Percentiles rank a stretch among this genome's conserved stretches.
These are phyloP conservation scores for Nadsonia starkeyi-henricii DNA, from an alignment of 1,139 yeast genomes.

Conservation along the genomic window DNA sequence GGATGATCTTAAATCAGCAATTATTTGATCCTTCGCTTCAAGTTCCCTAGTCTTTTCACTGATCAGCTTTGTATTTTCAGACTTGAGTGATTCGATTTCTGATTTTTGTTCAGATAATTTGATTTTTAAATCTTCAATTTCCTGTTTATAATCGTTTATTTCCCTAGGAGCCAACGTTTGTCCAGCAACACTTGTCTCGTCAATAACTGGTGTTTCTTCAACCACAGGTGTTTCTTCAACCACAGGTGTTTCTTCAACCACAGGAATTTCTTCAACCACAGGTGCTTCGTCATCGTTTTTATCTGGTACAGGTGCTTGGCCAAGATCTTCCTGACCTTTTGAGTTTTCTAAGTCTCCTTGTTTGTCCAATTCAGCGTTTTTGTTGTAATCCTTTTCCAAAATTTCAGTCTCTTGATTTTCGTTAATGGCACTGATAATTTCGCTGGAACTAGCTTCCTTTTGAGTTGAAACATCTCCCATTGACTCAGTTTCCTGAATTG, in stretches of 20 bases:
- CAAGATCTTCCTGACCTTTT: no score
- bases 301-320: no score
- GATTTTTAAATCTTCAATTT: neutral
- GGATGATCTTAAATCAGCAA: neutral
- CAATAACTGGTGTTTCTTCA: no score
- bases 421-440: neutral
- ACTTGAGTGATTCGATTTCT: constrained; percentile 1
- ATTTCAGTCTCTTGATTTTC: neutral
- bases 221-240: no score
- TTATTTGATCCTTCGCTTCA: neutral
- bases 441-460: no score
- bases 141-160: neutral
- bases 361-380: neutral
- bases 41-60: neutral
- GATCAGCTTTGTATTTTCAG: neutral
- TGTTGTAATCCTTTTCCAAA: constrained; percentile 1
- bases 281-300: no score
- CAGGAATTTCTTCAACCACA: no score
- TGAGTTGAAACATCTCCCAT: no score
- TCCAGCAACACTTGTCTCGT: no score
- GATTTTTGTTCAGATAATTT: constrained; percentile 3
- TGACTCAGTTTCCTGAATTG: no score
- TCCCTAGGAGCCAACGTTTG: constrained; percentile 1
- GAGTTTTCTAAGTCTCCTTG: constrained; percentile 1
- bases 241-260: no score